phyloP scores from a whole-genome alignment of 768 basidiomycete genomes.

The Serendipita vermifera region DNA sequence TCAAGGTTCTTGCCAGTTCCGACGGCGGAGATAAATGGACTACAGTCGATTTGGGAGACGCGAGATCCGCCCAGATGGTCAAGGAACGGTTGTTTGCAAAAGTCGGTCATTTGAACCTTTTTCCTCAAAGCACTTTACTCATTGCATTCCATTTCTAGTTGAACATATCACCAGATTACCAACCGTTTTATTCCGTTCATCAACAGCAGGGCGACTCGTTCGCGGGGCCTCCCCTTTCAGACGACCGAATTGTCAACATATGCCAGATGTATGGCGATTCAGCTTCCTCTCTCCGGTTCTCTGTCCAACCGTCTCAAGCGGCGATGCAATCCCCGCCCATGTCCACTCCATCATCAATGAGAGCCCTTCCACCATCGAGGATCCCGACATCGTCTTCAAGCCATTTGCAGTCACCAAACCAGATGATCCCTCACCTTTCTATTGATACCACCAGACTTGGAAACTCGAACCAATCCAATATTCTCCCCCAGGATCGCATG shows the following conservation, averaged over 20 bases:
- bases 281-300: constrained; percentile 1
- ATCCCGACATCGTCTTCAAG: too few relatives aligned
- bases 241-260: neutral
- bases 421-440: neutral
- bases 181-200: neutral
- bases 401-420: too few relatives aligned
- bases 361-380: neutral
- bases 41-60: constrained; percentile 7
- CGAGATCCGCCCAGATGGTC: constrained; percentile 8
- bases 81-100: constrained; percentile 7
- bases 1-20: constrained; percentile 9
- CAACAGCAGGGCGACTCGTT: neutral
- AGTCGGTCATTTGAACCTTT: neutral
- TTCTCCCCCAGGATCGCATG: neutral
- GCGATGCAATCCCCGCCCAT: neutral
- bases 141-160: constrained; percentile 7
- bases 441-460: neutral
- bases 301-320: neutral
- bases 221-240: constrained; percentile 4
- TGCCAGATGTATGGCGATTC: neutral
- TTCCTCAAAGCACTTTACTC: neutral
- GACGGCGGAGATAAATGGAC: constrained; percentile 3
- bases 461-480: neutral
- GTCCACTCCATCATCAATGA: neutral
- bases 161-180: neutral